phyloP scores from a whole-genome alignment of 2,329 filamentous ascomycete genomes.

The Colletotrichum viniferum region DNA sequence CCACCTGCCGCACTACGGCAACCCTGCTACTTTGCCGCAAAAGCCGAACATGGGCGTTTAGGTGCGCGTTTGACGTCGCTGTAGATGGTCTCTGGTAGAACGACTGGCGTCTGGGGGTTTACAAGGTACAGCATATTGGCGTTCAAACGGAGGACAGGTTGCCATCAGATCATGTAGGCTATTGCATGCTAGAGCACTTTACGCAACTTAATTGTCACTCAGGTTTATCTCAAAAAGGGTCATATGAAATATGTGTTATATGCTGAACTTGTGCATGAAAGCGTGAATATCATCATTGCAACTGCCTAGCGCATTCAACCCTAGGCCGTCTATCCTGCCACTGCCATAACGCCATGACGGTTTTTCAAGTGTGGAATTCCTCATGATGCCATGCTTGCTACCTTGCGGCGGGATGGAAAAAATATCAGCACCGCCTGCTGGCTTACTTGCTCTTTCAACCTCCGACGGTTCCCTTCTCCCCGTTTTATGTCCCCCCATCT shows the following conservation, averaged over 20 bases:
- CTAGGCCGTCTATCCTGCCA: slow-evolving; percentile 24
- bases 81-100: slow-evolving; percentile 16
- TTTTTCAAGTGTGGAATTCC: slow-evolving; percentile 21
- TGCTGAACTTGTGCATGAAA: slow-evolving; percentile 14
- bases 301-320: slow-evolving; percentile 20
- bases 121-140: slow-evolving; percentile 19
- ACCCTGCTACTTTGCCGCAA: slow-evolving; percentile 63
- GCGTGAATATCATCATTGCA: slow-evolving; percentile 22
- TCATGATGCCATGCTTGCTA: slow-evolving; percentile 23
- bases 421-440: slow-evolving; percentile 11
- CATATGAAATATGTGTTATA: not conserved
- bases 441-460: slow-evolving; percentile 1
- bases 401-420: slow-evolving; percentile 12
- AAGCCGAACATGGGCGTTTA: slow-evolving; percentile 53
- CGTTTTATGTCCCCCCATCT: not conserved
- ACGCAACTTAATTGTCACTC: slow-evolving; percentile 20
- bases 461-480: not conserved
- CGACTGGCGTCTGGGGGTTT: slow-evolving; percentile 14
- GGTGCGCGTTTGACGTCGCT: slow-evolving; percentile 12
- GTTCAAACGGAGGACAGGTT: slow-evolving; percentile 20
- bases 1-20: slow-evolving; percentile 62
- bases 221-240: not conserved
- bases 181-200: slow-evolving; percentile 21
- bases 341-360: slow-evolving; percentile 26
- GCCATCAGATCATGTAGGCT: slow-evolving; percentile 19